phyloP scores from a whole-genome alignment of 768 basidiomycete species.

The Leccinum uliginosum region DNA sequence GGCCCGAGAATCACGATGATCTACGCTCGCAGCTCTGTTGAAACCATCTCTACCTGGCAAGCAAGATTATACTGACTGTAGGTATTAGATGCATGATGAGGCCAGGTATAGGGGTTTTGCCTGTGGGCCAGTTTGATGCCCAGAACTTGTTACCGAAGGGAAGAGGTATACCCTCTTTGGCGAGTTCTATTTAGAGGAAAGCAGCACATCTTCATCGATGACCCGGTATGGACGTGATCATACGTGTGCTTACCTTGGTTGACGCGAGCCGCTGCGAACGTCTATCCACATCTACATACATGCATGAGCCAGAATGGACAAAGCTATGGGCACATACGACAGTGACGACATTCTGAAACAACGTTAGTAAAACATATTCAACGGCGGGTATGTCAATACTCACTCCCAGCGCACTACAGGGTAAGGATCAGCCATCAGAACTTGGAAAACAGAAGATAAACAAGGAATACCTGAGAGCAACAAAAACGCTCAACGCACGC shows the following conservation, averaged over 20 bases:
- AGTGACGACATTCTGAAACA: slow-evolving; percentile 30
- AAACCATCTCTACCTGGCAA: background rate
- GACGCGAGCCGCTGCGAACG: slow-evolving; percentile 46
- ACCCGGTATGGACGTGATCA: background rate
- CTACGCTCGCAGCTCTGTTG: slow-evolving; percentile 24
- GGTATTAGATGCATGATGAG: slow-evolving; percentile 52
- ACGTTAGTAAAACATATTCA: background rate
- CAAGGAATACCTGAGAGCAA: slow-evolving; percentile 45
- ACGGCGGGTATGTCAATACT: background rate
- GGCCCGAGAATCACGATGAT: slow-evolving; percentile 51
- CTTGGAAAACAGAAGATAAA: background rate
- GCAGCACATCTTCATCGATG: background rate
- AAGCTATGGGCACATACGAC: slow-evolving; percentile 14
- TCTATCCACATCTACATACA: slow-evolving; percentile 27
- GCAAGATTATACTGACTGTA: slow-evolving; percentile 31
- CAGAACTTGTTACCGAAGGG: slow-evolving; percentile 57
- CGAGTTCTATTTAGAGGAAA: slow-evolving; percentile 39
- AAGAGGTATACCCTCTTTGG: slow-evolving; percentile 59
- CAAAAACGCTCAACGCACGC: slow-evolving; percentile 52
- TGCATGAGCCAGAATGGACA: background rate
- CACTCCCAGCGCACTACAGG: slow-evolving; percentile 35
- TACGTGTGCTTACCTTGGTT: slow-evolving; percentile 40
- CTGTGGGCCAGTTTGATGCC: slow-evolving; percentile 60
- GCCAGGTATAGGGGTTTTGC: slow-evolving; percentile 50
- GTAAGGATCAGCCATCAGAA: background rate